Base-by-base conservation (phyloP, 306 rosid genomes). In the Arachis hypogaea region DNA sequence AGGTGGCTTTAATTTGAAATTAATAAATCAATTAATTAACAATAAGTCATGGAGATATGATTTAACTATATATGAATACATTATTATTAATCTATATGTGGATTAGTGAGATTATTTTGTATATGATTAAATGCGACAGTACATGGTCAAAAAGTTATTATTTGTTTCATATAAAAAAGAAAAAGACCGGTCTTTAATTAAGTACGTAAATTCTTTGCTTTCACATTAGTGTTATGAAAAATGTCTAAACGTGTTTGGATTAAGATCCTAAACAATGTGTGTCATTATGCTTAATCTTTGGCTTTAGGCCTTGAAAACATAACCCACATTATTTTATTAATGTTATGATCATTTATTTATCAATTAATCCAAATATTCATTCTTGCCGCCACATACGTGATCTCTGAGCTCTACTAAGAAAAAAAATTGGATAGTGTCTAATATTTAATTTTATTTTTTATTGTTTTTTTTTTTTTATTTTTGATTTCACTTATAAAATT, bases 121-220 rank as follows among this genome's bases (percentile, higher is more conserved):
- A 11, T 49, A 49, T 49, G 3, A n/a, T 5, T 14, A 52, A n/a
- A 14, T 52, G 58, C 7, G 1, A 43, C 29, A 59, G 36, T 18
- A 36, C 11, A 22, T 46, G 80, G 92, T 87, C 89, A 85, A 91
- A 87, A 86, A 87, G 82, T 68, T 46, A 11, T 75, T 40, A 74
- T 79, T 80, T 76, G 85, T 73, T 75, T 58, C 78, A 46, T 70
- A 47, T 76, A 56, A 63, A 56, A 63, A 62, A 6, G 63, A 30
- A 2, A 2, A 50, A 77, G 56, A 59, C 9, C 18, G n/a, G 41
- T 68, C 41, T 62, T 33, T 33, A 33, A 33, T 33, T 70, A 63
- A 69, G 70, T 59, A 66, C 16, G 16, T 36, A 64, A 58, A 40
- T 63, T 63, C 56, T 67, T 66, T 22, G 68, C 57, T 46, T 84